These are phyloP conservation scores for Penicillium alfredii DNA, from an alignment of 495 filamentous ascomycete species.

Conservation along the genomic window DNA sequence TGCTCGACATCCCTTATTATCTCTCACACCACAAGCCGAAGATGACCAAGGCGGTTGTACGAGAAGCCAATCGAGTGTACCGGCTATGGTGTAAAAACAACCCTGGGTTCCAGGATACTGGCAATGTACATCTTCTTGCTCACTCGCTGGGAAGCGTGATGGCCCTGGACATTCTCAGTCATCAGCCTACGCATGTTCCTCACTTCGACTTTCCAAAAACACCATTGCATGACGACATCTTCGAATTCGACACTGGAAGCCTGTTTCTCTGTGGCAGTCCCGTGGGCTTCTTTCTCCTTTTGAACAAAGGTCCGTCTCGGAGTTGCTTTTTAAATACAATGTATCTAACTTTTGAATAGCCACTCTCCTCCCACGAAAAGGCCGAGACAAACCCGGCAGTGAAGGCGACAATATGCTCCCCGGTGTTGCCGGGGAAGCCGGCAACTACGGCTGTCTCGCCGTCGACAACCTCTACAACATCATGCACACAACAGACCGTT, in stretches of 20 bases:
- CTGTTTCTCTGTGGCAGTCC: slow-evolving; percentile 92
- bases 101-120: slow-evolving; percentile 70
- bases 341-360: slow-evolving; percentile 33
- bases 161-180: slow-evolving; percentile 83
- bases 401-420: slow-evolving; percentile 57
- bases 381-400: slow-evolving; percentile 65
- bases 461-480: slow-evolving; percentile 98
- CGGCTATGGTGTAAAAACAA: slow-evolving; percentile 91
- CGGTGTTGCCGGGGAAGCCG: slow-evolving; percentile 67
- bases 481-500: slow-evolving; percentile 59
- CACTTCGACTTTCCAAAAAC: slow-evolving; percentile 47
- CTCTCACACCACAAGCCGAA: slow-evolving; percentile 91
- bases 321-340: neutral
- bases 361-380: slow-evolving; percentile 69
- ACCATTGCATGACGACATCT: slow-evolving; percentile 52
- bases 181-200: slow-evolving; percentile 70
- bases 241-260: slow-evolving; percentile 86
- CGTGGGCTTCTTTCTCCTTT: slow-evolving; percentile 83
- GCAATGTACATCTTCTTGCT: slow-evolving; percentile 85
- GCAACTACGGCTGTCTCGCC: slow-evolving; percentile 80
- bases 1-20: slow-evolving; percentile 97
- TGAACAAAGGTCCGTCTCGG: slow-evolving; percentile 59
- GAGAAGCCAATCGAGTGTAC: slow-evolving; percentile 90
- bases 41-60: slow-evolving; percentile 86
- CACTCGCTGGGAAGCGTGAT: slow-evolving; percentile 93